Evolutionary conservation across 345 rosid species (phyloP), one percentile per base, ranked within the genome.

Genomic region (Passiflora organensis): DNA sequence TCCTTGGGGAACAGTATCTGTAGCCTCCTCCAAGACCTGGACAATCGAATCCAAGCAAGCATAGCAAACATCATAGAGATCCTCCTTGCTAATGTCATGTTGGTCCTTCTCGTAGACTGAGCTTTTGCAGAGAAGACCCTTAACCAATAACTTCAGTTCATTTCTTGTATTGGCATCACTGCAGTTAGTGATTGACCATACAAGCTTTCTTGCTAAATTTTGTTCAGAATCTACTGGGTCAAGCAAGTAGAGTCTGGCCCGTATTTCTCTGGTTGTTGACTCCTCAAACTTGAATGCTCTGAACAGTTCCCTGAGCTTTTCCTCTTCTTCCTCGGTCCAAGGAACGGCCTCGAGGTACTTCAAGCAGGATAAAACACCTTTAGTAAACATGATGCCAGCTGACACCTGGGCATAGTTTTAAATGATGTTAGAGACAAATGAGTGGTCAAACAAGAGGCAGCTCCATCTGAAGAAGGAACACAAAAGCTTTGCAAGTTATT

Each of bases 281-380:
- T 71, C 78, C 24, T 81, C 91, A 25, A 88, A 91, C 46, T 68
- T 78, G 56, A 75, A 67, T 56, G 74, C 65, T 16, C 76, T 55
- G 66, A 91, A 71, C 37, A 91, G 42, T 61, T 60, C 67, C 70
- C 94, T 78, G 61, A 88, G 55, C 58, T 82, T 91, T 64, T 91
- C 91, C 77, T 86, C 98, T 77, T 91, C 98, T 24, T 86, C 96
- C 73, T 91, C 98, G 2, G 93, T 81, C 95, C 98, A 91, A 12
- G 95, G 98, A 79, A 91, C 93, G 68, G 78, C 94, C 72, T 86
- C 96, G 38, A 91, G 79, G 77, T 86, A 88, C 57, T 84, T 82
- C 62, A 91, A 70, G 79, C 95, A 86, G 48, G 89, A 82, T 1
- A 55, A 54, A 49, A 81, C 76, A 55, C 90, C 93, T 74, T 74